Evolutionary conservation across 148 eudicot species (phyloP).

Genomic region (Chenopodium album): DNA sequence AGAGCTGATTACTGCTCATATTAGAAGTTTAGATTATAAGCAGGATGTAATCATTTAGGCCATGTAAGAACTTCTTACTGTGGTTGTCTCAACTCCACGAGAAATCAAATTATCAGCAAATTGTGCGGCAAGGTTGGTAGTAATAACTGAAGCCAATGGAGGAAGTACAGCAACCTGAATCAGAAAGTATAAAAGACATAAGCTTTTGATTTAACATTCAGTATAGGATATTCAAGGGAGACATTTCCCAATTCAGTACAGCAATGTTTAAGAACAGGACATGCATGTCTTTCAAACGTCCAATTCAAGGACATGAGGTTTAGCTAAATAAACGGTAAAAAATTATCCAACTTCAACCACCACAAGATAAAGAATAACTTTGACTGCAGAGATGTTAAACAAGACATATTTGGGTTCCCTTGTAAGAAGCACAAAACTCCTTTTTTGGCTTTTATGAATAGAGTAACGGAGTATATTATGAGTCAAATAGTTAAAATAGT

Average conservation of each 20-base stretch:
- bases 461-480: background rate
- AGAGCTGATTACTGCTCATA: background rate
- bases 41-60: background rate
- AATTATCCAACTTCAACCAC: background rate
- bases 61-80: conserved; percentile 41
- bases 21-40: background rate
- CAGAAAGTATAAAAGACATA: conserved; percentile 3
- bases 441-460: background rate
- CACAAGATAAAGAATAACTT: background rate
- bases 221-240: background rate
- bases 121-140: conserved; percentile 82
- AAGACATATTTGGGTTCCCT: no score
- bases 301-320: background rate
- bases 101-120: conserved; percentile 75
- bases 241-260: background rate
- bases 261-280: background rate
- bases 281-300: conserved; percentile 7
- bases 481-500: background rate
- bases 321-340: background rate
- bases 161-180: conserved; percentile 92
- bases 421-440: no score
- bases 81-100: conserved; percentile 80
- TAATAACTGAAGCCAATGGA: conserved; percentile 84
- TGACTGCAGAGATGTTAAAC: background rate
- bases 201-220: background rate